A percentile compares a stretch with the other conserved stretches of the same genome.
phyloP scores from a whole-genome alignment of 192 early-diverging fungal species.

The Coemansia sp. region DNA sequence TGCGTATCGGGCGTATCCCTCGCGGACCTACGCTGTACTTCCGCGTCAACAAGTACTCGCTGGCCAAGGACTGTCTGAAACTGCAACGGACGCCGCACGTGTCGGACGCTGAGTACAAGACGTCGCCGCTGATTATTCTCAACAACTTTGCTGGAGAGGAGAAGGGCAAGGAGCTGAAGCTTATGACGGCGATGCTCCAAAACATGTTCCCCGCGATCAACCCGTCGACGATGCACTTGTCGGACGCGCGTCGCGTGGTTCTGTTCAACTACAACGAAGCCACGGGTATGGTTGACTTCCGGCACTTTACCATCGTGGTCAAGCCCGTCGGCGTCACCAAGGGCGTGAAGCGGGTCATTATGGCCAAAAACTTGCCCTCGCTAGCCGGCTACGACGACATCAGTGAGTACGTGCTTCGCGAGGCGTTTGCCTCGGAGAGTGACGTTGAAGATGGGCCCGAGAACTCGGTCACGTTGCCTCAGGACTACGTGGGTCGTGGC shows the following conservation, averaged over 20 bases:
- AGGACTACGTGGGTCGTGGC: conserved; percentile 78
- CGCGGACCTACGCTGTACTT: conserved; percentile 94
- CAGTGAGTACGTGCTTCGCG: conserved; percentile 87
- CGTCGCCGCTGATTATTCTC: conserved; percentile 74
- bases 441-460: conserved; percentile 94
- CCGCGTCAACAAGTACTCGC: conserved; percentile 77
- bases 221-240: conserved; percentile 90
- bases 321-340: conserved; percentile 89
- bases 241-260: conserved; percentile 88
- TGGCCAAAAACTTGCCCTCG: conserved; percentile 72
- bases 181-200: conserved; percentile 94
- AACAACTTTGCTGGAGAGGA: conserved; percentile 52
- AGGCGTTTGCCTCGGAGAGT: conserved; percentile 83
- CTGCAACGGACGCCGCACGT: conserved; percentile 79
- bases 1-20: conserved; percentile 84
- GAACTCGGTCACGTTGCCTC: conserved; percentile 79
- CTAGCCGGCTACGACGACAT: conserved; percentile 85
- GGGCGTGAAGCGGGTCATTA: conserved; percentile 84
- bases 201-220: conserved; percentile 98
- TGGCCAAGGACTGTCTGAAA: conserved; percentile 80
- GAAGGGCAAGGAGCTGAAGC: conserved; percentile 65
- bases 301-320: conserved; percentile 91
- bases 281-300: conserved; percentile 83
- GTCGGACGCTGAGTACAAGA: conserved; percentile 75
- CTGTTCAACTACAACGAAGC: conserved; percentile 89